Conservation (phyloP, 179 eudicot species). For the Beta corolliflora region DNA sequence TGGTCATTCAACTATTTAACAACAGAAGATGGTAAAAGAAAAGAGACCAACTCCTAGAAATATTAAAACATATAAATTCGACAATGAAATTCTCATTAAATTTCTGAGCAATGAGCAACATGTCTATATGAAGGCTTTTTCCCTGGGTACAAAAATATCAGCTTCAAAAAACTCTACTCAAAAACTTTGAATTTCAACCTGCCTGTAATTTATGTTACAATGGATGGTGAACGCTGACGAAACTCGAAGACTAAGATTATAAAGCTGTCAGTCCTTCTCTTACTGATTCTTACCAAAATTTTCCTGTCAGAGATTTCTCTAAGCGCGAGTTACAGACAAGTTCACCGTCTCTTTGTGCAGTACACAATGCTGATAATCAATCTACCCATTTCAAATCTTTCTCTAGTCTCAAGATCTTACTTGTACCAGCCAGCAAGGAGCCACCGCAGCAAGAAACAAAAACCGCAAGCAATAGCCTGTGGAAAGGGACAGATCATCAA, state of each 20-base stretch:
- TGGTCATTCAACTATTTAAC: not conserved
- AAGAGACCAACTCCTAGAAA: not conserved
- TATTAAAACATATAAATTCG: no score
- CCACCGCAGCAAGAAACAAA: slow-evolving; percentile 84
- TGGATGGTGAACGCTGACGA: not conserved
- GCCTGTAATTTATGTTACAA: slow-evolving; percentile 15
- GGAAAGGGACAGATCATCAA: slow-evolving; percentile 6
- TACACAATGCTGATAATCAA: not conserved
- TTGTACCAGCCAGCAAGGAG: slow-evolving; percentile 93
- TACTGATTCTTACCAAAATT: not conserved
- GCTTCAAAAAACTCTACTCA: not conserved
- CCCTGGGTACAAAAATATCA: slow-evolving; percentile 1
- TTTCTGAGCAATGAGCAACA: slow-evolving; percentile 4
- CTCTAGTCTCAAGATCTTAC: slow-evolving; percentile 31
- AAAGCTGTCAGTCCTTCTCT: not conserved
- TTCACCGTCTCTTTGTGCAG: not conserved
- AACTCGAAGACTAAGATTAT: no score
- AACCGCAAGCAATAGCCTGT: slow-evolving; percentile 76
- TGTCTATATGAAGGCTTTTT: not conserved
- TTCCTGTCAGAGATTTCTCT: not conserved
- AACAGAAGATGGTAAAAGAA: not conserved
- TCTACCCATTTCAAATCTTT: not conserved
- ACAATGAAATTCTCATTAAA: not conserved
- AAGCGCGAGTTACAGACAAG: not conserved
- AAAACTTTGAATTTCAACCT: not conserved